Conservation (phyloP, 2,329 filamentous ascomycete species). For the Stachybotrys elegans region DNA sequence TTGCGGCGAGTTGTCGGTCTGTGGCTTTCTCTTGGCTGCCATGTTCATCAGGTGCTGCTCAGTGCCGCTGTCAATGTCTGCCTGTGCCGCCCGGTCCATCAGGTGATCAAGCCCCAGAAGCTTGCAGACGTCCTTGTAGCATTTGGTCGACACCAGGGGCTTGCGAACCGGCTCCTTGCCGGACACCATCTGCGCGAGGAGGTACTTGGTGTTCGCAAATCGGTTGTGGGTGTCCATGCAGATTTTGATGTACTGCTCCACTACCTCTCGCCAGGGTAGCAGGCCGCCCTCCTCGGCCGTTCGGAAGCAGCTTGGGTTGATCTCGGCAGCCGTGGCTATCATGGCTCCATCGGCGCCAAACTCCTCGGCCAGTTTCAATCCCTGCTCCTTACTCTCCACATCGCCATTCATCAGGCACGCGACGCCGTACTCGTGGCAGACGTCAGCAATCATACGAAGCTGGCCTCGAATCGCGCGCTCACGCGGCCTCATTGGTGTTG, state of each 20-base stretch:
- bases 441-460: conserved; percentile 72
- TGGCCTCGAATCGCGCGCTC: conserved; percentile 84
- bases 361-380: conserved; percentile 64
- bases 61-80: conserved; percentile 55
- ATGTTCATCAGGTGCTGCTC: too few species aligned
- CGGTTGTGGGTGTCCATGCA: conserved; percentile 77
- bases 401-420: conserved; percentile 96
- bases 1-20: too few species aligned
- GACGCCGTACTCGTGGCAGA: conserved; percentile 81
- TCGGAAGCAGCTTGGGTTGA: conserved; percentile 85
- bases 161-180: conserved; percentile 65
- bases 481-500: conserved; percentile 88
- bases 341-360: conserved; percentile 91
- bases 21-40: conserved; percentile 17
- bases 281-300: conserved; percentile 62
- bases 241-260: conserved; percentile 66
- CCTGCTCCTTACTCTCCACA: conserved; percentile 70
- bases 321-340: conserved; percentile 91
- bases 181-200: conserved; percentile 79
- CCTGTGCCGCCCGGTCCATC: conserved; percentile 54
- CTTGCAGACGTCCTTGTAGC: conserved; percentile 65
- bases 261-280: conserved; percentile 71
- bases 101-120: conserved; percentile 61
- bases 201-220: conserved; percentile 89
- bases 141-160: conserved; percentile 59